Evolutionary conservation across 805 yeast genomes (phyloP).

Genomic region (Candida xiaguanensis): DNA sequence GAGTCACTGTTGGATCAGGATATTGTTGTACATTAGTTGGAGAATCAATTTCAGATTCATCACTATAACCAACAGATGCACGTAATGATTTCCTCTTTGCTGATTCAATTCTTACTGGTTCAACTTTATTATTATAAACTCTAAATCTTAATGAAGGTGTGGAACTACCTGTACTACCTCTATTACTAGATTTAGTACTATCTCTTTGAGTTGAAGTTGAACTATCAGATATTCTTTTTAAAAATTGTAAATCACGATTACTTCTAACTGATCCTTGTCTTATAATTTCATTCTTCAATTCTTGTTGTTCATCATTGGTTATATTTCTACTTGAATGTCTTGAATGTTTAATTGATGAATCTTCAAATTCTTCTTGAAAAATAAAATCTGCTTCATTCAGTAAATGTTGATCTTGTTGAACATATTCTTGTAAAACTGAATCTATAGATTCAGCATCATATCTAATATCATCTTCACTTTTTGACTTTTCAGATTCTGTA

Average conservation of each 20-base stretch:
- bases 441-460: conserved; percentile 19
- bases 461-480: conserved; percentile 7
- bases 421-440: conserved; percentile 28
- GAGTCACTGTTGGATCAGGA: conserved; percentile 18
- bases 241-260: background rate
- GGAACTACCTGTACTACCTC: conserved; percentile 1
- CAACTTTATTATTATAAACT: conserved; percentile 12
- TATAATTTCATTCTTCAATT: conserved; percentile 4
- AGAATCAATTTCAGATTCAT: conserved; percentile 7
- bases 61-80: conserved; percentile 13
- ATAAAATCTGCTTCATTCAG: conserved; percentile 14
- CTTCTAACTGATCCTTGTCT: conserved; percentile 3
- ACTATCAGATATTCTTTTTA: background rate
- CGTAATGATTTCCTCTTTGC: conserved; percentile 16
- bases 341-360: background rate
- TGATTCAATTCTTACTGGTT: conserved; percentile 8
- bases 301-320: conserved; percentile 1
- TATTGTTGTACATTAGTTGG: conserved; percentile 11
- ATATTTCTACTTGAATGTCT: conserved; percentile 3
- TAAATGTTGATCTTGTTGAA: background rate
- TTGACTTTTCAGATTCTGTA: conserved; percentile 19
- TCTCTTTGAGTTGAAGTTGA: background rate
- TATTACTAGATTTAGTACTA: background rate
- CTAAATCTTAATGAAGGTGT: conserved; percentile 2
- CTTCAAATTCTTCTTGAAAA: conserved; percentile 27